Base-by-base conservation (phyloP, 106 monocot species). In the Dactylorhiza incarnata region DNA sequence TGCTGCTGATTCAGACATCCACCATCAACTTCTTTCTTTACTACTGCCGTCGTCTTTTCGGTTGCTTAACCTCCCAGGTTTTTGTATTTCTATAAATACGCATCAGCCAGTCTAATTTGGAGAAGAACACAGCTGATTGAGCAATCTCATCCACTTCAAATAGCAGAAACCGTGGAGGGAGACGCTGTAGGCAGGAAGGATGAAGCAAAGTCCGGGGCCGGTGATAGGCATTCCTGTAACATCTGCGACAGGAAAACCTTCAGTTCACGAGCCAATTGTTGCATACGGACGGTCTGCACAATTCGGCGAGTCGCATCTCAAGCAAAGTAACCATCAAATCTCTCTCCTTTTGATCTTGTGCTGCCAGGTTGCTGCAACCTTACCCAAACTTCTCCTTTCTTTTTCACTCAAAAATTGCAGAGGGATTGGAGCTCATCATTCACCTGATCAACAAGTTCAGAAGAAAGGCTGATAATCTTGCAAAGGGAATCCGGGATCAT, bases 401-500 rank as follows among this genome's bases (percentile, higher is more conserved):
- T 48, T 49, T 48, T 6, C 16, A 5, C 62, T 68, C 5, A 14
- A 68, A 68, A 14, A 83, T 76, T 87, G 82, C 63, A 86, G 91
- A 48, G 26, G 79, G 46, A 75, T 63, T 80, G 43, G 74, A 70
- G 46, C 77, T 54, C 8, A 25, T 75, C 19, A 62, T 85, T 54
- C 62, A 51, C 29, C 75, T 81, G 77, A 74, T 81, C 78, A 78
- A 71, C 68, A 85, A 74, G 24, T 81, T 81, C 74, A 78, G 81
- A 51, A 78, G 74, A 51, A 85, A 81, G 45, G 84, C 77, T 43
- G 81, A 85, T 52, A 75, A 58, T 25, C 70, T 59, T 71, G 73
- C 77, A 3, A 25, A 78, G 37, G 78, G 84, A 6, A 74, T 81
- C 45, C 19, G 73, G 45, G 71, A 85, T 17, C 84, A 85, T 75